Evolutionary conservation across 768 basidiomycete genomes (phyloP).

Genomic region (Galerina sulciceps): DNA sequence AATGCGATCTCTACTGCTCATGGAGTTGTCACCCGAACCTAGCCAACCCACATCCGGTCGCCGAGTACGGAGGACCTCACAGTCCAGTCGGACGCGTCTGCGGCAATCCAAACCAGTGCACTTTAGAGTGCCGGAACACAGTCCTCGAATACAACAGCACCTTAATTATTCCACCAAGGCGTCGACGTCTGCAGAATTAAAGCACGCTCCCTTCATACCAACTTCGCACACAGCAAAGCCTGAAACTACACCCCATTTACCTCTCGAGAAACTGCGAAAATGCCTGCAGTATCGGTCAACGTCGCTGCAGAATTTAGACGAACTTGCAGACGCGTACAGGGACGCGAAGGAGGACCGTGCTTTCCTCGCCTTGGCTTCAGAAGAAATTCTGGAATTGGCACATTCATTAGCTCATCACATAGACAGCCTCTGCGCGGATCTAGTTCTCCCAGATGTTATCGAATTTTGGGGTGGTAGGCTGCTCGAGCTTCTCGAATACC

Average conservation of each 20-base stretch:
- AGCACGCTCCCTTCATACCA: neutral
- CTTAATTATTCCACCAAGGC: conserved; percentile 4
- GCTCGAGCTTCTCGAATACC: conserved; percentile 7
- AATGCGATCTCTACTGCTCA: conserved; percentile 39
- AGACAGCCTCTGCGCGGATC: conserved; percentile 21
- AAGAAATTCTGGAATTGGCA: conserved; percentile 20
- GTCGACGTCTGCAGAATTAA: neutral
- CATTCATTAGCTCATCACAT: conserved; percentile 20
- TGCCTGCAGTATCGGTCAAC: neutral
- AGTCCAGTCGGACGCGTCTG: conserved; percentile 17
- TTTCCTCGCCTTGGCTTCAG: conserved; percentile 24
- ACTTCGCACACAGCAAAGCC: neutral
- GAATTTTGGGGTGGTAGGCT: conserved; percentile 12
- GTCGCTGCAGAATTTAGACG: neutral
- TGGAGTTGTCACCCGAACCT: conserved; percentile 28
- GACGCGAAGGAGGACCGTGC: conserved; percentile 21
- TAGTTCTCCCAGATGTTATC: conserved; percentile 5
- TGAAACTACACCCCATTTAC: neutral
- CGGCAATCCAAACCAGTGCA: neutral
- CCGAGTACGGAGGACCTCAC: conserved; percentile 15
- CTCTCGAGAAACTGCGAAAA: neutral
- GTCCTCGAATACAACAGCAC: neutral
- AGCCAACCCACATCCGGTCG: neutral
- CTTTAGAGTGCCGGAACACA: neutral
- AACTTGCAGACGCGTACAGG: conserved; percentile 16